Conservation (phyloP, 148 eudicot species). For the Gaultheria prostrata region DNA sequence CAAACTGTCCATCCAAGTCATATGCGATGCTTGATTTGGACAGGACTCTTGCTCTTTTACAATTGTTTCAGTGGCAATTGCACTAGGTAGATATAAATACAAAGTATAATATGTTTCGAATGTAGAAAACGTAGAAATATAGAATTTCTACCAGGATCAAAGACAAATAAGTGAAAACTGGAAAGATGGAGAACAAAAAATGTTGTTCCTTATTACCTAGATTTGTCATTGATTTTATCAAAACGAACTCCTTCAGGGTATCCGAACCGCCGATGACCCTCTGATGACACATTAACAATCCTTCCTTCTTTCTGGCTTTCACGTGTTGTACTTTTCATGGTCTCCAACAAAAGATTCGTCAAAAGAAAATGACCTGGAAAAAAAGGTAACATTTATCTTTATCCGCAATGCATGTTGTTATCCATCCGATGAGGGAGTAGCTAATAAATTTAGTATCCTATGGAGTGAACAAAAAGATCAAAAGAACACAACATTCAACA, state of each 20-base stretch:
- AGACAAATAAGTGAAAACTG: not conserved
- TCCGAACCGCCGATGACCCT: conserved; percentile 41
- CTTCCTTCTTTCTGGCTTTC: conserved; percentile 78
- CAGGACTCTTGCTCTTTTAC: not conserved
- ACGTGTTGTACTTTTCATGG: conserved; percentile 63
- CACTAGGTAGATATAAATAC: not conserved
- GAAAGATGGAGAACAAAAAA: not conserved
- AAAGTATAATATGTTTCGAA: not conserved
- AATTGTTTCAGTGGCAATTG: not conserved
- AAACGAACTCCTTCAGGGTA: conserved; percentile 60
- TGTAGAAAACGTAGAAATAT: not conserved
- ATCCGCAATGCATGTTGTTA: not conserved
- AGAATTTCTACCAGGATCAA: not conserved
- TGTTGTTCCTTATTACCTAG: conserved; percentile 37
- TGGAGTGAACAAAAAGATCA: not conserved
- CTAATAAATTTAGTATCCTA: not conserved
- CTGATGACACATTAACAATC: conserved; percentile 72
- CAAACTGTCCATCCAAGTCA: not conserved
- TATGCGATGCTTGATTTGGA: not conserved
- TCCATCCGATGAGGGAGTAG: not conserved
- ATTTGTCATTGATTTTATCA: conserved; percentile 67
- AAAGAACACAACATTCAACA: conserved; percentile 10
- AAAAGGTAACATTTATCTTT: not conserved
- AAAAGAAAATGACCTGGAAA: conserved; percentile 76
- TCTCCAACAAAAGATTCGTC: conserved; percentile 74